These are phyloP conservation scores for Ceratobasidium theobromae DNA, from an alignment of 1,284 basidiomycete genomes.

Conservation along the genomic window DNA sequence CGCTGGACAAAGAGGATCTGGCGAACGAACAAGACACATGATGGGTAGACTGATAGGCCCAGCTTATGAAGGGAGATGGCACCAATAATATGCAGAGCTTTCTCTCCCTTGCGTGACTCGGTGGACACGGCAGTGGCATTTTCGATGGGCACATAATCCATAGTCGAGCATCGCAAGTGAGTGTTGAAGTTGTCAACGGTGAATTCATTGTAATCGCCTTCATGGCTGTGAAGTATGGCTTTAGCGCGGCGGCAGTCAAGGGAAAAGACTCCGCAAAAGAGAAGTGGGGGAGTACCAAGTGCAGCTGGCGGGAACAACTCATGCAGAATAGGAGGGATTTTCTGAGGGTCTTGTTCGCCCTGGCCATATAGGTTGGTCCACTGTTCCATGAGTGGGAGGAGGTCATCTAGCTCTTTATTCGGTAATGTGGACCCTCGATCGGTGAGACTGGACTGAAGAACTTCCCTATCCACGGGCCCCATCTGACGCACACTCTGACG, in stretches of 20 bases:
- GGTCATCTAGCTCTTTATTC: background rate
- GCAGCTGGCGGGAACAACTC: background rate
- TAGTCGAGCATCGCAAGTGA: conserved; percentile 3
- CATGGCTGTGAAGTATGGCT: conserved; percentile 7
- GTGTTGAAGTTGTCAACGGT: background rate
- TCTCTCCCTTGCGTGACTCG: background rate
- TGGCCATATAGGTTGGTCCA: conserved; percentile 32
- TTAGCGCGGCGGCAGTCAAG: background rate
- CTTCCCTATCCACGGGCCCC: conserved; percentile 1
- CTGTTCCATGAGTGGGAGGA: conserved; percentile 17
- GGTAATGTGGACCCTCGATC: conserved; percentile 6
- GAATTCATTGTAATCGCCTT: conserved; percentile 15
- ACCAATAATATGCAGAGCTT: conserved; percentile 24
- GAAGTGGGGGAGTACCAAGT: background rate
- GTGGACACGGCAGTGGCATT: background rate
- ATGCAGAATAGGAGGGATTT: conserved; percentile 9
- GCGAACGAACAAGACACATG: conserved; percentile 63
- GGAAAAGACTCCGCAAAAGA: background rate
- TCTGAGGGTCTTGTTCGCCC: conserved; percentile 2
- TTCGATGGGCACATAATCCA: background rate
- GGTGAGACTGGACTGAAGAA: conserved; percentile 26
- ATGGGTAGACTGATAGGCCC: conserved; percentile 57
- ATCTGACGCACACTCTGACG: conserved; percentile 53
- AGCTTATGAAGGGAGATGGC: conserved; percentile 38
- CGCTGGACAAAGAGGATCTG: conserved; percentile 52